Base-by-base conservation (phyloP, 257 asterid species). In the Parsonsia alboflavescens region DNA sequence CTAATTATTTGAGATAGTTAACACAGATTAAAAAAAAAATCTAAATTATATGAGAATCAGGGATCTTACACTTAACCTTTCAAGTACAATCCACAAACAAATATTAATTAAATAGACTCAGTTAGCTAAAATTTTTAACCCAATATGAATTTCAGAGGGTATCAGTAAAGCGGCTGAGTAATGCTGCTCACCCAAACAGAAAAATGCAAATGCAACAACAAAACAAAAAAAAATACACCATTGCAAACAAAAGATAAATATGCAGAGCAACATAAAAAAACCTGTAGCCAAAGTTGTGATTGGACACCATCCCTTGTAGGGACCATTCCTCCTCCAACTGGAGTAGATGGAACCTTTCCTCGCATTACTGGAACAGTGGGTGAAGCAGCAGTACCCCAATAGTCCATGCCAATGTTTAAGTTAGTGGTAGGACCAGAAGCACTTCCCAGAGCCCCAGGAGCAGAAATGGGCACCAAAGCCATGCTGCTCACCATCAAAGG, bases 341-440 rank as follows among this genome's bases (percentile, higher is more conserved):
- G 82, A 75, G 87, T 75, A 73, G 92, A 70, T 65, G 89, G 83
- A 46, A 85, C 87, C 79, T 90, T 88, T 57, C 97, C 98, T 41
- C 75, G 83, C 76, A 92, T 83, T 74, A 88, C 85, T 75, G 94
- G 91, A 73, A 84, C 76, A 76, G 88, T 78, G 39, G 96, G 78
- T 76, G 95, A 63, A 53, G 87, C 76, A 16, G 91, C 84, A 16
- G 87, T 81, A 73, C 88, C 88, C 98, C 97, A 92, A 80, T 88
- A 90, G 81, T 92, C 98, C 94, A 90, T 90, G 70, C 98, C 98
- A 62, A 92, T 92, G 73, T 91, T 89, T 77, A 93, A 85, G 86
- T 91, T 93, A 68, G 96, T 93, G 76, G 98, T 75, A 76, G 96
- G 98, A 57, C 97, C 95, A 68, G 96, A 84, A 82, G 86, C 85